Conservation (phyloP, 345 rosid species). For the Syzygium grande region DNA sequence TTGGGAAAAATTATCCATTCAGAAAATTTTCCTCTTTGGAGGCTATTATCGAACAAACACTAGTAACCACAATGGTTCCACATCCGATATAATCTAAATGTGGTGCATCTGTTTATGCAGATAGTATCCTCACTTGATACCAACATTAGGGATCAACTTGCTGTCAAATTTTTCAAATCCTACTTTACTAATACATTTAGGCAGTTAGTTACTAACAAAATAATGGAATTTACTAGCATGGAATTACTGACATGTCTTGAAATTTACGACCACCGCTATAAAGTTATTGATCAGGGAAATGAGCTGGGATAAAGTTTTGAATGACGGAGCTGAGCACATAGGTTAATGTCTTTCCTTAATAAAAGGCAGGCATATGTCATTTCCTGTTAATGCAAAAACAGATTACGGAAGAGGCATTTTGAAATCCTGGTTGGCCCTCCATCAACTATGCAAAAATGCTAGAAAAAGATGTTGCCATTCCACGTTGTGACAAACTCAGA, state of each 20-base stretch:
- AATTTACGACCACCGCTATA: rapidly evolving
- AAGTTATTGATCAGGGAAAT: not conserved
- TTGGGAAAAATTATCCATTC: not conserved
- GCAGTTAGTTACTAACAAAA: not conserved
- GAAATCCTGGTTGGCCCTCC: not conserved
- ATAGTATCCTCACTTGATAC: not conserved
- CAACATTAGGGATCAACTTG: not conserved
- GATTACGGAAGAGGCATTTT: not conserved
- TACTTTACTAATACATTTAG: not conserved
- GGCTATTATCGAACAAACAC: not conserved
- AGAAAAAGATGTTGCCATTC: not conserved
- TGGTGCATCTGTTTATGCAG: not conserved
- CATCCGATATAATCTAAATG: not conserved
- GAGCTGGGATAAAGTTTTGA: not conserved
- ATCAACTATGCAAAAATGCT: not conserved
- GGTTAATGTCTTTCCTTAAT: not conserved
- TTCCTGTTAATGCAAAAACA: not conserved
- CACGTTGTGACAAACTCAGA: not conserved
- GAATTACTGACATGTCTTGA: not conserved
- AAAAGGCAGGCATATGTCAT: not conserved
- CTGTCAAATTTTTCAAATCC: not conserved
- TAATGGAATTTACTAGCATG: not conserved
- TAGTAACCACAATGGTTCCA: not conserved
- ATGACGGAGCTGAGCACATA: not conserved
- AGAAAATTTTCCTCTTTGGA: not conserved